Conservation (phyloP, 352 stramenopile genomes). For the Phytophthora colocasiae region DNA sequence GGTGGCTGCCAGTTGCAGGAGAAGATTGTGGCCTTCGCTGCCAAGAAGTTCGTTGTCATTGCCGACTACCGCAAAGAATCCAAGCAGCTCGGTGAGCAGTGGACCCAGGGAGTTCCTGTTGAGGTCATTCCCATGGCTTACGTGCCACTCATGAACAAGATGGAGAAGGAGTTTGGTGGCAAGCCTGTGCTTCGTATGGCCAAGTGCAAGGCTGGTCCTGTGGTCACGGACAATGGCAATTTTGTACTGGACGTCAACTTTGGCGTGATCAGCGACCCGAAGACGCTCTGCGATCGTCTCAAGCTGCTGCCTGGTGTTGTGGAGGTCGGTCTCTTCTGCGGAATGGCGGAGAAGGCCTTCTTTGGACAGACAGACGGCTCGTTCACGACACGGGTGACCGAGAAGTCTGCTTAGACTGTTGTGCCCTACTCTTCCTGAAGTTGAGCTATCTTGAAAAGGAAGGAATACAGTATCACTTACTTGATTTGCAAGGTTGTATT, state of each 20-base stretch:
- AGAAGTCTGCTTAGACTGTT: slow-evolving; percentile 32
- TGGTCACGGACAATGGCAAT: slow-evolving; percentile 98
- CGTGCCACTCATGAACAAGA: slow-evolving; percentile 91
- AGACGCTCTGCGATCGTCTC: slow-evolving; percentile 67
- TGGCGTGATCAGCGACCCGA: slow-evolving; percentile 72
- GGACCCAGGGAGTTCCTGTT: slow-evolving; percentile 93
- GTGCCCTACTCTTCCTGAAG: slow-evolving; percentile 1
- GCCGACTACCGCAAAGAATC: slow-evolving; percentile 95
- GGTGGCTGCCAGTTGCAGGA: slow-evolving; percentile 96
- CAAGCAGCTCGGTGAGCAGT: slow-evolving; percentile 84
- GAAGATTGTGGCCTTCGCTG: slow-evolving; percentile 94
- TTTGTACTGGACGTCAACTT: slow-evolving; percentile 93
- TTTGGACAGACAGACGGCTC: slow-evolving; percentile 89
- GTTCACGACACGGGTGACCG: slow-evolving; percentile 65
- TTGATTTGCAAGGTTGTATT: slow-evolving; percentile 21
- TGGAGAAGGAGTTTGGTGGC: slow-evolving; percentile 62
- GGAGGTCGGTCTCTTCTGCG: slow-evolving; percentile 89
- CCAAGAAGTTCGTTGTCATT: slow-evolving; percentile 99
- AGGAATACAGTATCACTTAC: slow-evolving; percentile 17
- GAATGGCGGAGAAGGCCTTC: slow-evolving; percentile 90
- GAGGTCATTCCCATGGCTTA: slow-evolving; percentile 98
- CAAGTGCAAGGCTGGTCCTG: slow-evolving; percentile 94
- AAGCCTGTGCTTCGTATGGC: slow-evolving; percentile 81
- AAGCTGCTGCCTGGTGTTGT: slow-evolving; percentile 89
- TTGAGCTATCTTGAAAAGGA: background rate